These are phyloP conservation scores for Paspalum notatum DNA, from an alignment of 176 grass and related monocot genomes.

Conservation along the genomic window DNA sequence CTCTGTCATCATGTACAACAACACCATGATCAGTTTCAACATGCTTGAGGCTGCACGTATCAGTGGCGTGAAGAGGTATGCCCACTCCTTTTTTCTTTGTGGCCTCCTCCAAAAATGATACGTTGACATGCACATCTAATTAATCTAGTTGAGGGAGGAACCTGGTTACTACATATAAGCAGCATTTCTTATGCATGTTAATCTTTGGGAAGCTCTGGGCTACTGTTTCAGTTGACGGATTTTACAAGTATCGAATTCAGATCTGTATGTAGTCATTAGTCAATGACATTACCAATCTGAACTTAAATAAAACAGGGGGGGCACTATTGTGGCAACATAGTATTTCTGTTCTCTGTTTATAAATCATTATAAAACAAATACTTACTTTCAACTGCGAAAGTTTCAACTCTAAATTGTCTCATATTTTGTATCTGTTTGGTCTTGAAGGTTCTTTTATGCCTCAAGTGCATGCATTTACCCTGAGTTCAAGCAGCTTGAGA, in stretches of 20 bases:
- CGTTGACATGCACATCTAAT: not conserved
- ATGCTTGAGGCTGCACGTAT: conserved; percentile 87
- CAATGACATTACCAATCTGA: not conserved
- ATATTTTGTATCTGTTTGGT: conserved; percentile 19
- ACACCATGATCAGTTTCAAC: conserved; percentile 96
- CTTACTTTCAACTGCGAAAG: not conserved
- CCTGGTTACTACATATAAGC: not conserved
- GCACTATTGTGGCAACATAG: not conserved
- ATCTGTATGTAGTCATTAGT: not conserved
- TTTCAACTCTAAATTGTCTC: not conserved
- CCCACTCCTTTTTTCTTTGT: not conserved
- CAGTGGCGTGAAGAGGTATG: conserved; percentile 79
- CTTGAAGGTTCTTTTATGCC: conserved; percentile 79
- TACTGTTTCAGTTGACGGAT: not conserved
- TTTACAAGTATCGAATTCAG: not conserved
- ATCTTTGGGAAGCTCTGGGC: not conserved
- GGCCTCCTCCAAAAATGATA: not conserved
- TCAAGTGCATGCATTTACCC: conserved; percentile 92
- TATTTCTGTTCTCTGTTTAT: not conserved
- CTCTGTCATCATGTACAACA: conserved; percentile 90
- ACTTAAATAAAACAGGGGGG: not conserved
- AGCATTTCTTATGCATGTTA: not conserved
- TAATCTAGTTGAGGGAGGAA: conserved; percentile 1
- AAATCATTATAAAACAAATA: too few species aligned
- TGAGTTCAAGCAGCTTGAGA: conserved; percentile 88